phyloP scores from a whole-genome alignment of 129 eudicot species.

The Escallonia herrerae region DNA sequence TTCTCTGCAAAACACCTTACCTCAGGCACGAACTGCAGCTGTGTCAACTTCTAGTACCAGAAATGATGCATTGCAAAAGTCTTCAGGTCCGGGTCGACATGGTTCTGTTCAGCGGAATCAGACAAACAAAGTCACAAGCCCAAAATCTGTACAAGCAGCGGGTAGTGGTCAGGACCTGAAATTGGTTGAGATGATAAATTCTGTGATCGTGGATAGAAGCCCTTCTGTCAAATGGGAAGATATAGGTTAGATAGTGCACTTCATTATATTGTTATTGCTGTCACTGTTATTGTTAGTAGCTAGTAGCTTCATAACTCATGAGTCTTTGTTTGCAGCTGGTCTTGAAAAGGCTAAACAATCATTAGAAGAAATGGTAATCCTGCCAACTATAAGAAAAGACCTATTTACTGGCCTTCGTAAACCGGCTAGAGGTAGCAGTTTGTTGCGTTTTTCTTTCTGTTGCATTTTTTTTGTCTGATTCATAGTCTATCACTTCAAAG shows the following conservation, averaged over 20 bases:
- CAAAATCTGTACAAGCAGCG: constrained; percentile 50
- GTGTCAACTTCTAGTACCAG: constrained; percentile 22
- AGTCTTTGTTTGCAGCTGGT: constrained; percentile 58
- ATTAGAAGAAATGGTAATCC: constrained; percentile 87
- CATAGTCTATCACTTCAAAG: not conserved
- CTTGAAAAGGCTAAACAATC: constrained; percentile 98
- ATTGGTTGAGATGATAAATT: constrained; percentile 85
- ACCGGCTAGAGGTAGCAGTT: constrained; percentile 76
- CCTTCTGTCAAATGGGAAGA: constrained; percentile 99
- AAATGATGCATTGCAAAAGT: constrained; percentile 31
- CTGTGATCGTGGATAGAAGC: constrained; percentile 86
- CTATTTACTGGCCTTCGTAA: constrained; percentile 91
- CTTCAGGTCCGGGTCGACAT: constrained; percentile 28
- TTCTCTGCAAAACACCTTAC: constrained; percentile 19
- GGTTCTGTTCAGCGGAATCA: constrained; percentile 30
- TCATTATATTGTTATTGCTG: not conserved
- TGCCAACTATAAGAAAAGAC: constrained; percentile 91
- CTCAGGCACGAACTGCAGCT: constrained; percentile 36
- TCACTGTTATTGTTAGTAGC: too few relatives aligned
- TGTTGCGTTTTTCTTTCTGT: not conserved
- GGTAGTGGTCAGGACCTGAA: constrained; percentile 57
- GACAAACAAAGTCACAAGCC: constrained; percentile 29
- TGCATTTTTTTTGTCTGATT: not conserved
- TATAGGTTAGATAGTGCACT: constrained; percentile 58
- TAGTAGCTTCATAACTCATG: not conserved